These are phyloP conservation scores for Globisporangium takayamanum DNA, from an alignment of 352 stramenopile genomes.

Conservation along the genomic window DNA sequence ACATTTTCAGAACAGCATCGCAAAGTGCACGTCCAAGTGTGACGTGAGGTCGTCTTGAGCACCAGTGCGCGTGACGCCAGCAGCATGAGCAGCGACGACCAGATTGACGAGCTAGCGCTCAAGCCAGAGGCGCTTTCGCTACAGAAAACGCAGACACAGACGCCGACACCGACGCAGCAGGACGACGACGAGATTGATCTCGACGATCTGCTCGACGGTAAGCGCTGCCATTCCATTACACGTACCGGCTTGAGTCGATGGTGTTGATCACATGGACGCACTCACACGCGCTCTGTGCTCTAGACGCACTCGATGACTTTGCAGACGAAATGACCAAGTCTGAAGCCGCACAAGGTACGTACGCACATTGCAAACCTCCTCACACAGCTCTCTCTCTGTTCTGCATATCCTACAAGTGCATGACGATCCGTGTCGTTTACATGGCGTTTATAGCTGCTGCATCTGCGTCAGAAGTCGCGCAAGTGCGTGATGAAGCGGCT, in stretches of 20 bases:
- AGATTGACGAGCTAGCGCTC: no score
- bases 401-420: neutral
- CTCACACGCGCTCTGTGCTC: neutral
- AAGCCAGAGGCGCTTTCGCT: neutral
- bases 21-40: no score
- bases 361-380: no score
- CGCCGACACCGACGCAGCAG: slow-evolving; percentile 21
- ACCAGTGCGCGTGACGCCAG: no score
- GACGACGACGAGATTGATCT: slow-evolving; percentile 62
- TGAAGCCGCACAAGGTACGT: neutral
- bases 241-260: neutral
- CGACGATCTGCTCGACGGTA: slow-evolving; percentile 77
- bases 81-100: no score
- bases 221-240: neutral
- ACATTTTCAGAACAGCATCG: no score
- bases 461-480: slow-evolving; percentile 26
- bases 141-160: neutral
- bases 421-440: neutral
- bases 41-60: no score
- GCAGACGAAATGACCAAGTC: neutral
- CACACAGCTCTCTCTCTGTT: neutral
- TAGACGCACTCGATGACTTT: slow-evolving; percentile 1
- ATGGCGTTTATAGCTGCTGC: slow-evolving; percentile 9
- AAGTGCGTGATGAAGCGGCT: slow-evolving; percentile 36
- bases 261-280: neutral